Evolutionary conservation across 139 green algal species (phyloP), one percentile per base, ranked within the genome.

Genomic region (Monoraphidium neglectum): DNA sequence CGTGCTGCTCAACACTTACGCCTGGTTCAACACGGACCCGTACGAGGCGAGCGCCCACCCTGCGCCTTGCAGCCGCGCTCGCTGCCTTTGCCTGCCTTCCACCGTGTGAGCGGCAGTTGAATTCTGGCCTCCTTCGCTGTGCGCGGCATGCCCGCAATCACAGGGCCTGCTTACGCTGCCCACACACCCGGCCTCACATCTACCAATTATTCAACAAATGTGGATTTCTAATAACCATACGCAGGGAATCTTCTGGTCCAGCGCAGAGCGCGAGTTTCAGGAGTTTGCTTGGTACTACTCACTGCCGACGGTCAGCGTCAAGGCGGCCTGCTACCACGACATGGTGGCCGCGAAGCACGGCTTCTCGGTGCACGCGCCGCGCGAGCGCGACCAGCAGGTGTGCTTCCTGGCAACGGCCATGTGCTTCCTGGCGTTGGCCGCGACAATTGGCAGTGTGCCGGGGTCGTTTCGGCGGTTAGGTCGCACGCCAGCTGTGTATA

Each of bases 281-380:
- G 77, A 84, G 53, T 49, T 84, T 40, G 82, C 82, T 35, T 28
- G 23, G 6, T 84, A 84, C 65, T 87, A 87, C 75, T 60, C 59
- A 24, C 38, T 87, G 59, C 82, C 77, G 8, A 43, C 62, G 51
- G 47, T 87, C 47, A 67, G 47, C 38, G 73, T 79, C 21, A 79
- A 79, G 62, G 56, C 33, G 47, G 64, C 47, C 62, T 79, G 73
- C 62, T 79, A 47, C 49, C 35, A 64, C n/a, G 73, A 62, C 24
- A 79, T 79, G 73, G 23, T n/a, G 18, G 28, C 61, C 3, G 63
- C 13, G 0, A 35, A 43, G 24, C 61, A 62, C 38, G 73, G 73
- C 1, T 79, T 79, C 35, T 47, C 72, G 62, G 73, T 79, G n/a
- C n/a, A n/a, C n/a, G n/a, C n/a, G 36, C 8, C 30, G 24, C 18